These are phyloP conservation scores for Sphaceloma murrayae DNA, from an alignment of 2,329 filamentous ascomycete genomes.

Conservation along the genomic window DNA sequence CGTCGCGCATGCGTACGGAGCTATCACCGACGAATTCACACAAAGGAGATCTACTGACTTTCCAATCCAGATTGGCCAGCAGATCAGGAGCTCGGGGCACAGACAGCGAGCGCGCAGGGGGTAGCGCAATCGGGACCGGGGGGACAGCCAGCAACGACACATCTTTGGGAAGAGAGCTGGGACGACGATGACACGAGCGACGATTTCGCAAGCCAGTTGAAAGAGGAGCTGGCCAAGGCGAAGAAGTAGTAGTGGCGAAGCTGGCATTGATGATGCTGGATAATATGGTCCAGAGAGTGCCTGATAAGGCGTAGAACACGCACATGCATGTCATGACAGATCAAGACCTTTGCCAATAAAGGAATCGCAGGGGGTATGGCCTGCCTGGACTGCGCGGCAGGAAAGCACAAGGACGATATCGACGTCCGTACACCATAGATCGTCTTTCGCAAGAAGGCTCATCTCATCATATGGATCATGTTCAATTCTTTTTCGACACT, in stretches of 20 bases:
- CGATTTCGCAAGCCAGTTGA: constrained; percentile 90
- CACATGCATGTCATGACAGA: constrained; percentile 1
- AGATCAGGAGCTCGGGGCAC: constrained; percentile 62
- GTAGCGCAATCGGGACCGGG: constrained; percentile 16
- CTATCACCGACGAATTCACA: too few relatives aligned
- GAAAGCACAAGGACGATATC: too few relatives aligned
- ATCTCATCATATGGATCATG: too few relatives aligned
- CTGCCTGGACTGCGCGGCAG: too few relatives aligned
- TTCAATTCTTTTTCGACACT: too few relatives aligned
- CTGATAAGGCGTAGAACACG: not conserved
- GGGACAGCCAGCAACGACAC: constrained; percentile 35
- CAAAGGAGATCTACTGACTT: too few relatives aligned
- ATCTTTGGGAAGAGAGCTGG: constrained; percentile 99
- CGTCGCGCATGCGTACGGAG: too few relatives aligned
- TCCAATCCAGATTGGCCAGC: constrained; percentile 84
- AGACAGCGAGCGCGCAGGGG: constrained; percentile 45
- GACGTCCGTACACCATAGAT: too few relatives aligned
- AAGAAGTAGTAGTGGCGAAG: not conserved
- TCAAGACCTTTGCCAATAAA: too few relatives aligned
- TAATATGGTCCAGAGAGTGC: not conserved
- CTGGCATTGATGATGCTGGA: not conserved
- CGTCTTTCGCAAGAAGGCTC: too few relatives aligned
- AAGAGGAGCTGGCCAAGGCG: constrained; percentile 47
- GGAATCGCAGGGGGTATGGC: too few relatives aligned
- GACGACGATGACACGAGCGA: constrained; percentile 96